Percentiles rank a stretch among this genome's conserved stretches.
Conservation (phyloP, 345 rosid species). For the Syzygium aromaticum region DNA sequence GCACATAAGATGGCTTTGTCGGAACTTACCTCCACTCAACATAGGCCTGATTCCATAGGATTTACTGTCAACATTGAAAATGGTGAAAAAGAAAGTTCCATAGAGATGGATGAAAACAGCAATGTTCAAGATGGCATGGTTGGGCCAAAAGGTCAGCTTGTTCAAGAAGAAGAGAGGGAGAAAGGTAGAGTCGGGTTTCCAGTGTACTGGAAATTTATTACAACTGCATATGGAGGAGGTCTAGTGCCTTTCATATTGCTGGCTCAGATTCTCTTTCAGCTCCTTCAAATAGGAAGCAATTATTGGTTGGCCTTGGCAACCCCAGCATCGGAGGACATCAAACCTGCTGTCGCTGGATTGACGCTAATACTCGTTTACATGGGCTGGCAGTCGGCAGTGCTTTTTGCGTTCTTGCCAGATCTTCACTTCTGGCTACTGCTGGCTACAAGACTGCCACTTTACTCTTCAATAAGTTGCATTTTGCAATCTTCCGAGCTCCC, state of each 20-base stretch:
- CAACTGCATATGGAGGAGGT: slow-evolving; percentile 57
- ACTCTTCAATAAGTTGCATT: slow-evolving; percentile 57
- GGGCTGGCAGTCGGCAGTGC: slow-evolving; percentile 39
- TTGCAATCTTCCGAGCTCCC: slow-evolving; percentile 58
- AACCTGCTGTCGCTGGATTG: slow-evolving; percentile 27
- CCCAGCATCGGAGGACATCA: slow-evolving; percentile 38
- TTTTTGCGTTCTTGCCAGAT: slow-evolving; percentile 36
- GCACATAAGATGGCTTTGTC: slow-evolving; percentile 62
- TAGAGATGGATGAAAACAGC: slow-evolving; percentile 11
- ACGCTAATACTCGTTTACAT: slow-evolving; percentile 43
- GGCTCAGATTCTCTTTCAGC: slow-evolving; percentile 45
- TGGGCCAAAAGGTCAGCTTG: slow-evolving; percentile 52
- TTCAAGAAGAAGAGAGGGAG: slow-evolving; percentile 86
- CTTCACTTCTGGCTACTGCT: slow-evolving; percentile 34
- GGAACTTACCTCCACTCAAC: slow-evolving; percentile 29
- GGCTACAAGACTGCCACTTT: slow-evolving; percentile 52
- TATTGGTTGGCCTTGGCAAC: slow-evolving; percentile 81
- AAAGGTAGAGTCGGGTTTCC: slow-evolving; percentile 65
- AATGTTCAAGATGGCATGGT: slow-evolving; percentile 16
- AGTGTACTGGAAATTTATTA: slow-evolving; percentile 60
- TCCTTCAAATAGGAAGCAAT: slow-evolving; percentile 56
- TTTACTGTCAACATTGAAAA: slow-evolving; percentile 10
- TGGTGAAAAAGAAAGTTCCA: background rate
- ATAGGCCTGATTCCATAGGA: slow-evolving; percentile 8
- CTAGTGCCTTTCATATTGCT: slow-evolving; percentile 52